Evolutionary conservation across 2,329 filamentous ascomycete genomes (phyloP), one percentile per base, ranked within the genome.

Genomic region (Harringtonia aguacate): DNA sequence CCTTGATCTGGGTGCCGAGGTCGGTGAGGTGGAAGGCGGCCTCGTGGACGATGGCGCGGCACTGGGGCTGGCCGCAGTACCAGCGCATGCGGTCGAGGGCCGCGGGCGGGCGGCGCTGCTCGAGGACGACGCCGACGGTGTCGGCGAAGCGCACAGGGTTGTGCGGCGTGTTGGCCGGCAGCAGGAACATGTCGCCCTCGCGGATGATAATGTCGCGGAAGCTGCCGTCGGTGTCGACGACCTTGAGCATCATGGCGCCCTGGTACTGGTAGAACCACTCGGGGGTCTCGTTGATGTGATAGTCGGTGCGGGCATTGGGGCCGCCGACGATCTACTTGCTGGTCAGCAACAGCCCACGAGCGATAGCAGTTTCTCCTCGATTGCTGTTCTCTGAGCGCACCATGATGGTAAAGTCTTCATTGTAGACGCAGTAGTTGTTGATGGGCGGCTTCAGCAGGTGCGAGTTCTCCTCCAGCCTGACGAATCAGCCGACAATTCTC

Each of bases 191-290:
- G 53, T 92, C 88, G 51, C 90, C 90, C 66, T 97, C 87, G 56
- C 81, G 75, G 66, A 97, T 95, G 58, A 88, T 73, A 51, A 97
- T 78, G 64, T 97, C 90, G 52, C 79, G 75, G 65, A 94, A 94
- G 39, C 67, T 48, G 60, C 72, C 61, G 46, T 71, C 63, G 40
- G 21, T 28, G 58, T 95, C 87, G 50, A 95, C 85, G 15, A 92
- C 84, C 61, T 94, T 94, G 54, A 98, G 82, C 46, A 92, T 72
- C 90, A 97, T 95, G 52, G 83, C 81, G 52, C 92, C 92, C 56
- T 81, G 81, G 75, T 95, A 80, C 65, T 97, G 90, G 73, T 92
- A 97, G 78, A 97, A 98, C 82, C 89, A 97, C 64, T 97, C 92
- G 13, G 92, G 81, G 0, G 90, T 97, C 56, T 80, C 71, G 72